Evolutionary conservation across 768 basidiomycete species (phyloP).

Genomic region (Rhodocollybia butyracea): DNA sequence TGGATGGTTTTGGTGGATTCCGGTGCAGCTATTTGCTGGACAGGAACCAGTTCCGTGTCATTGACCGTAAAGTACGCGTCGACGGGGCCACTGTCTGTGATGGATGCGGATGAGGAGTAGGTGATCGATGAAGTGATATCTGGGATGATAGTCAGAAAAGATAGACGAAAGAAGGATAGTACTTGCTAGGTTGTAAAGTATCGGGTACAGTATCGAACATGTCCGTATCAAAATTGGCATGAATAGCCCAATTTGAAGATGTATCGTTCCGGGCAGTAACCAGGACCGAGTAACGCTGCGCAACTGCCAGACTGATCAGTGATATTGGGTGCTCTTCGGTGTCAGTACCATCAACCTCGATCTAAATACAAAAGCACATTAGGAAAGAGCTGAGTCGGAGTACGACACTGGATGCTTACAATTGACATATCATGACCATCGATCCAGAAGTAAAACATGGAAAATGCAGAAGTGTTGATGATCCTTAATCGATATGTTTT

Average conservation of each 20-base stretch:
- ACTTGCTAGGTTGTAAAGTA: slow-evolving; percentile 69
- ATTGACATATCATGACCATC: slow-evolving; percentile 84
- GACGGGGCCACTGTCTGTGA: slow-evolving; percentile 52
- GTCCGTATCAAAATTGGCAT: slow-evolving; percentile 83
- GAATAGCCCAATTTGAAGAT: slow-evolving; percentile 80
- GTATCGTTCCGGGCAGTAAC: slow-evolving; percentile 90
- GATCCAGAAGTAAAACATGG: slow-evolving; percentile 83
- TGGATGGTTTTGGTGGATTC: slow-evolving; percentile 55
- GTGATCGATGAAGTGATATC: slow-evolving; percentile 83
- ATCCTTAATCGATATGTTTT: slow-evolving; percentile 89
- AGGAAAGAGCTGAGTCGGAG: not conserved
- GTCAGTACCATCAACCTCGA: slow-evolving; percentile 86
- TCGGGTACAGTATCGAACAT: slow-evolving; percentile 88
- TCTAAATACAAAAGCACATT: slow-evolving; percentile 18
- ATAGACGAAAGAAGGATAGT: not conserved
- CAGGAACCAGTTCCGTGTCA: slow-evolving; percentile 69
- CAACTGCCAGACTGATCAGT: slow-evolving; percentile 71
- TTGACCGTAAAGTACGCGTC: slow-evolving; percentile 58
- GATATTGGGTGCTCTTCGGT: slow-evolving; percentile 70
- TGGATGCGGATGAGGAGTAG: slow-evolving; percentile 53
- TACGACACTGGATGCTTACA: slow-evolving; percentile 4
- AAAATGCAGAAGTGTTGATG: slow-evolving; percentile 76
- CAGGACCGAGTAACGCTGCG: slow-evolving; percentile 91
- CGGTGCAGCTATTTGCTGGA: slow-evolving; percentile 47
- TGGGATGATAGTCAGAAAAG: slow-evolving; percentile 21